These are phyloP conservation scores for Umbilicus rupestris DNA, from an alignment of 164 flowering plant genomes.

Conservation along the genomic window DNA sequence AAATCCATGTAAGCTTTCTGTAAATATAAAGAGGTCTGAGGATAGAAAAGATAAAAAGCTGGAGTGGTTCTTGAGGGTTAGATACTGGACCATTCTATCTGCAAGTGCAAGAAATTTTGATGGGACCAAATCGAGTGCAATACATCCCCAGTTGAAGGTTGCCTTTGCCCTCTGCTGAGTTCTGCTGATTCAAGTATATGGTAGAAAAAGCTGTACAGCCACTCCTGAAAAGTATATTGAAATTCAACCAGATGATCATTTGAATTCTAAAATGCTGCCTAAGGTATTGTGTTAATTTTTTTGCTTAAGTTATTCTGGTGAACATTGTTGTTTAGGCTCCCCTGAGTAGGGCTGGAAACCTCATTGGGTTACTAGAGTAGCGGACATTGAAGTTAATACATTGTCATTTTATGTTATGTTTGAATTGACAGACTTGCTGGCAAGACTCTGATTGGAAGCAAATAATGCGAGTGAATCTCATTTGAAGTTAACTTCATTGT, in stretches of 20 bases:
- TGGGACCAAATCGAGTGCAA: background rate
- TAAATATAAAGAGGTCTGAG: background rate
- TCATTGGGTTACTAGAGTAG: background rate
- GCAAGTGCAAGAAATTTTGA: background rate
- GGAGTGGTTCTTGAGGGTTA: background rate
- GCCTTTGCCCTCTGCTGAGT: slow-evolving; percentile 1
- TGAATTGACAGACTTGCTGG: slow-evolving; percentile 1
- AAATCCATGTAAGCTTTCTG: slow-evolving; percentile 6
- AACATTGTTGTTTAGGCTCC: background rate
- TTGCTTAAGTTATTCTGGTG: background rate
- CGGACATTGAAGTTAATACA: background rate
- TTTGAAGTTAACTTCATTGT: background rate
- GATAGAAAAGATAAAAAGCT: slow-evolving; percentile 6
- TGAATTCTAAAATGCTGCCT: background rate
- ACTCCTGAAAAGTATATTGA: background rate
- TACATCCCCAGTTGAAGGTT: background rate
- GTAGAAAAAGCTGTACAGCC: slow-evolving; percentile 1
- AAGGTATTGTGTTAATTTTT: background rate
- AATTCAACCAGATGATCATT: background rate
- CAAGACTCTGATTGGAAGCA: background rate
- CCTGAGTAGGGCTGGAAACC: background rate
- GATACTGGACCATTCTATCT: slow-evolving; percentile 7
- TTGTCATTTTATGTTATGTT: background rate
- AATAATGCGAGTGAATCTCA: background rate
- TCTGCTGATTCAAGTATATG: too few relatives aligned